Evolutionary conservation across 306 rosid species (phyloP).

Genomic region (Potentilla sterilis): DNA sequence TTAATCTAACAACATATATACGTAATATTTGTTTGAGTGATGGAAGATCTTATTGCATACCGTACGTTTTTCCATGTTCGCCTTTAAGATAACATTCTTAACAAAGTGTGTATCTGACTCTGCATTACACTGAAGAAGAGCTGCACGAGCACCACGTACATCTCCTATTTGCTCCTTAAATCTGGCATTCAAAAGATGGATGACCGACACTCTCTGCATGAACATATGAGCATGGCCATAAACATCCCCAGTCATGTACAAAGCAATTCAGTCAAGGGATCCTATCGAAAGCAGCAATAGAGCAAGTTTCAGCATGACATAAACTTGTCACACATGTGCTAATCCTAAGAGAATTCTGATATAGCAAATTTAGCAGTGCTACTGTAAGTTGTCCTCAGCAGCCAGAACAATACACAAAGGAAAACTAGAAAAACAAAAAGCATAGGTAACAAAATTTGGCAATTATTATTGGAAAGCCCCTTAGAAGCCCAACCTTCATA

Average conservation of each 20-base stretch:
- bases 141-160: slow-evolving; percentile 60
- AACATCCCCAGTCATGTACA: slow-evolving; percentile 50
- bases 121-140: slow-evolving; percentile 49
- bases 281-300: slow-evolving; percentile 35
- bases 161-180: slow-evolving; percentile 89
- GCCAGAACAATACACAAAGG: not conserved
- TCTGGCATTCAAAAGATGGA: slow-evolving; percentile 81
- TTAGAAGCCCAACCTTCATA: not conserved
- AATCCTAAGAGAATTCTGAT: slow-evolving; percentile 17
- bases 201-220: slow-evolving; percentile 67
- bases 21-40: slow-evolving; percentile 18
- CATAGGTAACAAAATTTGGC: not conserved
- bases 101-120: slow-evolving; percentile 59
- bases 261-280: slow-evolving; percentile 48
- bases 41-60: slow-evolving; percentile 43
- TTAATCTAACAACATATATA: slow-evolving; percentile 12
- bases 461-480: not conserved
- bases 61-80: slow-evolving; percentile 91
- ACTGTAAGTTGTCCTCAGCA: slow-evolving; percentile 12
- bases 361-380: slow-evolving; percentile 19
- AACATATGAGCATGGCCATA: slow-evolving; percentile 50
- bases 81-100: slow-evolving; percentile 60
- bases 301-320: slow-evolving; percentile 29
- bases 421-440: not conserved
- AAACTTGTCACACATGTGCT: slow-evolving; percentile 15